Conservation (phyloP, 331 rosid genomes). For the Malus hybrid region DNA sequence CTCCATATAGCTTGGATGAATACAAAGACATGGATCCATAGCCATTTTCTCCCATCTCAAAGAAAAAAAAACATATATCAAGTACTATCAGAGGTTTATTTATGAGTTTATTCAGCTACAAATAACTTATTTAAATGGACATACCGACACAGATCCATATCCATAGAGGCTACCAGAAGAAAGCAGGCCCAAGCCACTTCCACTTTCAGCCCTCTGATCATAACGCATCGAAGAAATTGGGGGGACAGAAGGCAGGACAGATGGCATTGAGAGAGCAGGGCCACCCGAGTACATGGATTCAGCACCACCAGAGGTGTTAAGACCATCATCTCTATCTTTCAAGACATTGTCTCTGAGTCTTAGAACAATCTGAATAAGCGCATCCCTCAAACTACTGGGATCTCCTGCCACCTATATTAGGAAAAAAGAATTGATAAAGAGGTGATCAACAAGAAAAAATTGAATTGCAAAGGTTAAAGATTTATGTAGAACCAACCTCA, state of each 20-base stretch:
- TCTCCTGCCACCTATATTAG: conserved; percentile 64
- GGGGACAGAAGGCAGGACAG: conserved; percentile 67
- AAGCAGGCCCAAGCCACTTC: conserved; percentile 18
- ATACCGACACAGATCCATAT: conserved; percentile 85
- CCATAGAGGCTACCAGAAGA: conserved; percentile 69
- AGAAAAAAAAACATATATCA: neutral
- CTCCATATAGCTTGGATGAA: conserved; percentile 66
- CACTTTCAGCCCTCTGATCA: conserved; percentile 84
- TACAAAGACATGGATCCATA: conserved; percentile 71
- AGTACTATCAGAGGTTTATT: neutral
- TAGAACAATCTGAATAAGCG: conserved; percentile 82
- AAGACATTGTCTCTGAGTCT: conserved; percentile 85
- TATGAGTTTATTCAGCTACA: neutral
- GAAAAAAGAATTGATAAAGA: conserved; percentile 3
- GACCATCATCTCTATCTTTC: conserved; percentile 62
- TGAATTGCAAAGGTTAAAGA: conserved; percentile 3
- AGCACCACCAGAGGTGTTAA: conserved; percentile 36
- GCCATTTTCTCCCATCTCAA: conserved; percentile 76
- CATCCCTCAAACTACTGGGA: conserved; percentile 75
- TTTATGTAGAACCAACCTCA: conserved; percentile 50
- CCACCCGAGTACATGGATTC: conserved; percentile 63
- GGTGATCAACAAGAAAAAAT: conserved; percentile 1
- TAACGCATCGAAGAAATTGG: conserved; percentile 60
- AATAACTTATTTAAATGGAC: conserved; percentile 4
- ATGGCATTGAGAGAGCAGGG: conserved; percentile 52